Evolutionary conservation across 495 filamentous ascomycete species (phyloP), one percentile per base, ranked within the genome.

Genomic region (Lophiostoma macrostomum): DNA sequence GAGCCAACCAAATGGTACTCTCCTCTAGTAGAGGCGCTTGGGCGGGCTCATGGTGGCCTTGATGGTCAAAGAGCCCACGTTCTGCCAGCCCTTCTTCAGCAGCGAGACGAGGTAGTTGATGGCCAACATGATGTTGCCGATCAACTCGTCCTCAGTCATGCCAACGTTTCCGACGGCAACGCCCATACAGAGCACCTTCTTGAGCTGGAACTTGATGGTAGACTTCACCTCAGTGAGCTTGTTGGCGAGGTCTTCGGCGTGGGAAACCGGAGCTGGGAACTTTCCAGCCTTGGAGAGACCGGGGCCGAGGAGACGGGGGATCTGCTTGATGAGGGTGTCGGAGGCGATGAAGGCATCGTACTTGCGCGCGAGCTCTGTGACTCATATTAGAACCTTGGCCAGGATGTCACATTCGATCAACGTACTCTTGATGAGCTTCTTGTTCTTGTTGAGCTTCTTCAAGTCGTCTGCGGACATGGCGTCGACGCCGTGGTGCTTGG

Each of bases 381-480:
- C n/a, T 4, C 5, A 3, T 30, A 22, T 56, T 41, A 59, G 45
- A 6, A 8, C 11, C 7, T 18, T 31, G 16, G 19, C 32, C 1
- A 24, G 3, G 4, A 18, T 1, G 34, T 3, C 2, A 19, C 4
- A 29, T 2, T 4, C 5, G 24, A 6, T n/a, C 14, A 4, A 50
- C 50, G 14, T 19, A 60, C 51, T 98, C 87, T 98, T 98, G 85
- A 98, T 96, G 65, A 98, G 83, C 84, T 98, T 98, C 86, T 98
- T 98, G 87, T 98, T 98, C 87, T 97, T 98, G 84, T 98, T 98
- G 61, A 98, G 87, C 85, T 98, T 98, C 87, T 97, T 97, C 74
- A 98, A 77, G 75, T 98, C 93, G 66, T 98, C 93, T 57, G 87
- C 75, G 69, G 87, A 93, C 91, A 97, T 97, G 75, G 91, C 90